Conservation (phyloP, 352 stramenopile species). For the Globisporangium paroecandrum region DNA sequence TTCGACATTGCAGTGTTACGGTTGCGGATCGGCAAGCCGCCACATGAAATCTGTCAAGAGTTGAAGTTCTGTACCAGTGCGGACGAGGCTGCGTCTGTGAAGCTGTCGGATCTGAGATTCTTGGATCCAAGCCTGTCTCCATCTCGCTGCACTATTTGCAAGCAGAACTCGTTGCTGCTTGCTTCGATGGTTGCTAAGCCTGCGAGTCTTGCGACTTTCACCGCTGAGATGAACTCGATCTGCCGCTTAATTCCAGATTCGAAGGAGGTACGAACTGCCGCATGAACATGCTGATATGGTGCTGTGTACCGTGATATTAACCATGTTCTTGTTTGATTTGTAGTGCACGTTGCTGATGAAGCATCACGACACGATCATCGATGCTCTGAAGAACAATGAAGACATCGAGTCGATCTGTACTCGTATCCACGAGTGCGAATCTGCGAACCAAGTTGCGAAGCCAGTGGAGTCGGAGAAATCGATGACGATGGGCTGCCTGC, state of each 20-base stretch:
- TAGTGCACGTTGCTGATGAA: slow-evolving; percentile 56
- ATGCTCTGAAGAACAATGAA: slow-evolving; percentile 47
- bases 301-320: not conserved
- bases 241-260: slow-evolving; percentile 61
- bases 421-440: slow-evolving; percentile 38
- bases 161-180: slow-evolving; percentile 56
- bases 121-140: slow-evolving; percentile 37
- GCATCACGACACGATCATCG: slow-evolving; percentile 47
- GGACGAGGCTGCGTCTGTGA: slow-evolving; percentile 18
- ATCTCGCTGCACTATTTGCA: slow-evolving; percentile 48
- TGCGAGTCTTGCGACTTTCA: slow-evolving; percentile 47
- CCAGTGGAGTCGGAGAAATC: slow-evolving; percentile 24
- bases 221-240: slow-evolving; percentile 42
- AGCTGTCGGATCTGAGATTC: slow-evolving; percentile 36
- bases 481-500: slow-evolving; percentile 63
- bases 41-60: slow-evolving; percentile 50
- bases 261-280: slow-evolving; percentile 23
- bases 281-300: slow-evolving; percentile 4
- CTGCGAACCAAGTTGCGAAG: slow-evolving; percentile 9
- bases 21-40: slow-evolving; percentile 54
- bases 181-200: slow-evolving; percentile 43
- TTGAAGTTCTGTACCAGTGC: slow-evolving; percentile 44
- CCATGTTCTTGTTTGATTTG: slow-evolving; percentile 1
- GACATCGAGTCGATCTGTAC: slow-evolving; percentile 50
- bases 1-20: slow-evolving; percentile 52